phyloP scores from a whole-genome alignment of 2,329 filamentous ascomycete genomes.

The Didymella keratinophila region DNA sequence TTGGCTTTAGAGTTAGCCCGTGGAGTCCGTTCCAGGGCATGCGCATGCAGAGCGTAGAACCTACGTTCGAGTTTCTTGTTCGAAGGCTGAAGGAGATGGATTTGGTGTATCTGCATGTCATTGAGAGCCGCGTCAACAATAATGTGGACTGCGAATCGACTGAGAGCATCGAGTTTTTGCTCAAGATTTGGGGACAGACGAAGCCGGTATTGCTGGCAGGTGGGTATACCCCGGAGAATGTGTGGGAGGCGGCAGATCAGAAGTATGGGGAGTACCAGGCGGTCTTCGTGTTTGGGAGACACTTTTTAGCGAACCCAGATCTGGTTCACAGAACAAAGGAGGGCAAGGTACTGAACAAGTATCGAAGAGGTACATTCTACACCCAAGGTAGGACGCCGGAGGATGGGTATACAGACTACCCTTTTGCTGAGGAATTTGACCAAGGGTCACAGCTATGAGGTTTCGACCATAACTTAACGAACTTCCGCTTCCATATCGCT shows the following conservation, averaged over 20 bases:
- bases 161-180: conserved; percentile 32
- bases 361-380: conserved; percentile 17
- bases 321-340: conserved; percentile 5
- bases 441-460: background rate
- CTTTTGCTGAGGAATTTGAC: conserved; percentile 1
- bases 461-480: background rate
- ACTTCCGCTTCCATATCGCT: too few species aligned
- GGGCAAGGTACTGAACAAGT: background rate
- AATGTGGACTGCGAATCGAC: conserved; percentile 44
- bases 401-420: conserved; percentile 16
- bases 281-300: conserved; percentile 53
- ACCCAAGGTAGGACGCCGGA: background rate
- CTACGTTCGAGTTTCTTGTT: conserved; percentile 68
- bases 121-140: conserved; percentile 64
- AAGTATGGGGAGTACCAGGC: conserved; percentile 52
- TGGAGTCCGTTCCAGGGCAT: conserved; percentile 69
- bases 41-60: conserved; percentile 67
- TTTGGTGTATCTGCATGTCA: conserved; percentile 58
- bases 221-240: conserved; percentile 47
- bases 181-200: conserved; percentile 22
- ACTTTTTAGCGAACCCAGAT: conserved; percentile 56
- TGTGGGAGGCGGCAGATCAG: conserved; percentile 38
- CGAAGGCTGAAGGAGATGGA: conserved; percentile 58
- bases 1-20: conserved; percentile 66
- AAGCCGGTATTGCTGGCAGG: conserved; percentile 48